These are phyloP conservation scores for Schwanniomyces yamadae DNA, from an alignment of 805 yeast genomes.

Conservation along the genomic window DNA sequence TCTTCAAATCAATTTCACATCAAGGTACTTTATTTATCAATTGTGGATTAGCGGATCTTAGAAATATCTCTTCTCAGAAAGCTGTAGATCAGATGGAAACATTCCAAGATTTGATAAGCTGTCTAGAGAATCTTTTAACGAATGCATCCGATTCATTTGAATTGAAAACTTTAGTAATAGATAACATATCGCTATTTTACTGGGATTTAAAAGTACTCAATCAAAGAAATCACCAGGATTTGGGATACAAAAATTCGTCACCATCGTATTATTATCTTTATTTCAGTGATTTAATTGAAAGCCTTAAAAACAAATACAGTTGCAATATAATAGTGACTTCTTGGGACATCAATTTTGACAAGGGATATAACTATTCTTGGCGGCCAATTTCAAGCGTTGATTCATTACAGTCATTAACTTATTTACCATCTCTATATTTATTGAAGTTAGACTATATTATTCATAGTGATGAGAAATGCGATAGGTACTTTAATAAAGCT, in stretches of 20 bases:
- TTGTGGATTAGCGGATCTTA: slow-evolving; percentile 5
- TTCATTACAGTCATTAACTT: not conserved
- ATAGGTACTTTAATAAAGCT: slow-evolving; percentile 4
- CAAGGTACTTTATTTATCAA: slow-evolving; percentile 5
- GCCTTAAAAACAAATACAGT: slow-evolving; percentile 15
- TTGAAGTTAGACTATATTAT: slow-evolving; percentile 10
- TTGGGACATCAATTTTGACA: slow-evolving; percentile 27
- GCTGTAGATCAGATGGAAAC: not conserved
- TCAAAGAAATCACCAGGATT: slow-evolving; percentile 5
- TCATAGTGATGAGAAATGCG: slow-evolving; percentile 8
- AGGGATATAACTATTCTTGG: slow-evolving; percentile 22
- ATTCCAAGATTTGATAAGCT: slow-evolving; percentile 1
- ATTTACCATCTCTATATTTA: slow-evolving; percentile 11
- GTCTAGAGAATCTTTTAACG: slow-evolving; percentile 1
- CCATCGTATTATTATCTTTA: slow-evolving; percentile 13
- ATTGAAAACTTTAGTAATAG: slow-evolving; percentile 24
- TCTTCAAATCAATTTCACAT: not conserved
- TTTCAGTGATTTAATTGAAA: slow-evolving; percentile 11
- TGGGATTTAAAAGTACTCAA: slow-evolving; percentile 26
- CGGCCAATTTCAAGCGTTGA: not conserved
- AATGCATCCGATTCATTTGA: not conserved
- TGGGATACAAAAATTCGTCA: slow-evolving; percentile 8
- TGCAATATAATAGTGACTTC: slow-evolving; percentile 31
- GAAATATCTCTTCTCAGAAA: not conserved
- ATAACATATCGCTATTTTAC: slow-evolving; percentile 34